Evolutionary conservation across 768 basidiomycete genomes (phyloP), one percentile per base, ranked within the genome.

Genomic region (Lactarius psammicola): DNA sequence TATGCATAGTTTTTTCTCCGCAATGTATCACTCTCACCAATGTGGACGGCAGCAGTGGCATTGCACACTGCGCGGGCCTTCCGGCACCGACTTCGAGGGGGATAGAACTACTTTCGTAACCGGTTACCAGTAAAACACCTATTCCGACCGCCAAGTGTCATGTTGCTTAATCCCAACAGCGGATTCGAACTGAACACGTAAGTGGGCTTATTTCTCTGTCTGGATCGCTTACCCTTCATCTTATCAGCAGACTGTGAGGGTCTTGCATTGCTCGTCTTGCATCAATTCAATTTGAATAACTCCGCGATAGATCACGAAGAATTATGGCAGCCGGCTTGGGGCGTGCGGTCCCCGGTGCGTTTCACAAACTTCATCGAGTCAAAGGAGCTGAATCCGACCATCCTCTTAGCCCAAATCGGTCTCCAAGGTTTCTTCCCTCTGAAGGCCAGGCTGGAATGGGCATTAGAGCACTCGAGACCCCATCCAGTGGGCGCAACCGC

Each of bases 251-350:
- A 82, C 70, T 95, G 92, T 94, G 72, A 61, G 88, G 46, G 36
- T 80, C 7, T 31, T 63, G n/a, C 63, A 66, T 71, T 69, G 65
- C 67, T 68, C 64, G 5, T 15, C n/a, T n/a, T n/a, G n/a, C n/a
- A n/a, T n/a, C n/a, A 15, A 4, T 38, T 38, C 58, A 56, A 49
- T 60, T 31, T 72, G 49, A 36, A 75, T 71, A 34, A 59, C 63
- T 34, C 44, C 28, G 30, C n/a, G 49, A n/a, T 71, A 93, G 90
- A 96, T 80, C 95, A 98, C 70, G 93, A 95, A 76, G 96, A 98
- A 71, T 81, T 92, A 36, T 98, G 96, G 96, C 95, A 98, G 76
- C 96, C 96, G 42, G 94, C 94, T 30, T 98, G 96, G 96, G 96
- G 96, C 63, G 92, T 98, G 26, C 85, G 96, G 68, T n/a, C n/a